Evolutionary conservation across 2,329 filamentous ascomycete species (phyloP).

Genomic region (Colletotrichum sp.): DNA sequence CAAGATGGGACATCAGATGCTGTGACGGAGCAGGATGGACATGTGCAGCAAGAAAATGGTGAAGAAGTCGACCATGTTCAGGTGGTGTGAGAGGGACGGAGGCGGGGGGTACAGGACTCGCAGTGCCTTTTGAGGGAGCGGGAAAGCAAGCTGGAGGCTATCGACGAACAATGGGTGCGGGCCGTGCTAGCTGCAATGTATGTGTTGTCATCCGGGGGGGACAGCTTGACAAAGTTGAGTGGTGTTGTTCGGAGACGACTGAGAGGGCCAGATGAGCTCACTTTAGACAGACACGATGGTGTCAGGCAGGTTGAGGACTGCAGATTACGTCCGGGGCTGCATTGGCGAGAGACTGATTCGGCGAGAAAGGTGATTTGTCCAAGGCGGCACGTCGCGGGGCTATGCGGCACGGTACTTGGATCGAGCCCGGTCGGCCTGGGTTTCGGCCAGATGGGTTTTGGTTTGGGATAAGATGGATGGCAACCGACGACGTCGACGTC

Average conservation of each 20-base stretch:
- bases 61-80: constrained; percentile 20
- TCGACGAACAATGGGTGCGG: neutral
- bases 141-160: neutral
- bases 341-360: neutral
- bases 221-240: neutral
- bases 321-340: neutral
- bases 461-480: neutral
- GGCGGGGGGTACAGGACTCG: neutral
- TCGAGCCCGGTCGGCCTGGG: neutral
- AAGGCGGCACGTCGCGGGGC: constrained; percentile 1
- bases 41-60: constrained; percentile 6
- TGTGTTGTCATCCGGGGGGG: constrained; percentile 6
- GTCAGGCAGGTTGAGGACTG: neutral
- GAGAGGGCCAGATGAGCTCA: constrained; percentile 4
- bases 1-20: constrained; percentile 15
- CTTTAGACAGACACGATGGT: neutral
- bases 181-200: neutral
- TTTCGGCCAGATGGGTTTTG: neutral
- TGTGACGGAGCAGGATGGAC: constrained; percentile 6
- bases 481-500: neutral
- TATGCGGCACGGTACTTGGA: neutral
- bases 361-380: neutral
- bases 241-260: neutral
- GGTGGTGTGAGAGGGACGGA: neutral
- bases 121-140: constrained; percentile 15